phyloP scores from a whole-genome alignment of 306 rosid genomes.

The Cucumis sativus region Cucumber_9930_V3 NC_026657.2:24304501-24305000 shows the following conservation, averaged over 20 bases:
- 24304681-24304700: constrained; percentile 7
- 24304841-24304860: background rate
- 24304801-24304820: background rate
- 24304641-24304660: background rate
- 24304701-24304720: background rate
- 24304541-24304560: constrained; percentile 2
- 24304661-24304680: constrained; percentile 26
- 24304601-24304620: background rate
- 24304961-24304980: background rate
- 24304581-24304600: background rate
- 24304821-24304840: background rate
- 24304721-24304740: background rate
- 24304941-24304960: background rate
- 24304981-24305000: background rate
- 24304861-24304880: background rate
- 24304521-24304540: background rate
- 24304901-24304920: background rate
- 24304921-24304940: background rate
- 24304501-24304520: background rate
- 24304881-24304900: background rate
- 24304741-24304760: background rate
- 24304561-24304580: background rate
- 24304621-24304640: background rate
- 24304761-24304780: background rate
- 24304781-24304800: background rate